Conservation (phyloP, 192 early-diverging fungal species). For the Rhizophagus prolifer region DNA sequence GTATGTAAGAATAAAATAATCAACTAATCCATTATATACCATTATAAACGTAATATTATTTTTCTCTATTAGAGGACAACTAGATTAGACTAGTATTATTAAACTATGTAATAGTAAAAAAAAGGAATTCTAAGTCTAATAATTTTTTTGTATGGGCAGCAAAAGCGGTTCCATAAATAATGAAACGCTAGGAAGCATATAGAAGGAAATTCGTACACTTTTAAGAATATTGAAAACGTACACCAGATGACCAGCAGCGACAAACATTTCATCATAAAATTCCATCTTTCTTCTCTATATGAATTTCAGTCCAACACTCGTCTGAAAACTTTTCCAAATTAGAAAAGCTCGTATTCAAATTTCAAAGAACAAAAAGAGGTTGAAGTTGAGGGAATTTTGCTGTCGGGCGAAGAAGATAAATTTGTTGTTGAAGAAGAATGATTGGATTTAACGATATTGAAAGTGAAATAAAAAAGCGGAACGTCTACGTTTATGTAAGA, state of each 20-base stretch:
- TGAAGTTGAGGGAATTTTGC: neutral
- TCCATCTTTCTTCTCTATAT: slow-evolving; percentile 19
- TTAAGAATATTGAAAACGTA: slow-evolving; percentile 18
- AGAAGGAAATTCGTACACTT: neutral
- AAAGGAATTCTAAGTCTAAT: too few species aligned
- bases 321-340: slow-evolving; percentile 10
- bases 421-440: neutral
- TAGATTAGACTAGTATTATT: too few species aligned
- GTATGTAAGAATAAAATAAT: too few species aligned
- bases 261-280: slow-evolving; percentile 27
- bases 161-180: too few species aligned
- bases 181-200: neutral
- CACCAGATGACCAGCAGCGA: too few species aligned
- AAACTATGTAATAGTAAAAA: too few species aligned
- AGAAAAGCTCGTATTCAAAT: slow-evolving; percentile 12
- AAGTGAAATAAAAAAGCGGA: neutral
- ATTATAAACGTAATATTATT: too few species aligned
- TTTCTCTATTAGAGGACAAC: too few species aligned
- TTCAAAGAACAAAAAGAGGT: slow-evolving; percentile 1
- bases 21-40: too few species aligned
- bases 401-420: neutral
- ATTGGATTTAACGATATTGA: neutral
- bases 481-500: slow-evolving; percentile 12
- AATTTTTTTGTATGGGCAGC: too few species aligned
- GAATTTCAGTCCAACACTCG: slow-evolving; percentile 13